Evolutionary conservation across 2,329 filamentous ascomycete species (phyloP).

Genomic region (Colletotrichum limetticola): DNA sequence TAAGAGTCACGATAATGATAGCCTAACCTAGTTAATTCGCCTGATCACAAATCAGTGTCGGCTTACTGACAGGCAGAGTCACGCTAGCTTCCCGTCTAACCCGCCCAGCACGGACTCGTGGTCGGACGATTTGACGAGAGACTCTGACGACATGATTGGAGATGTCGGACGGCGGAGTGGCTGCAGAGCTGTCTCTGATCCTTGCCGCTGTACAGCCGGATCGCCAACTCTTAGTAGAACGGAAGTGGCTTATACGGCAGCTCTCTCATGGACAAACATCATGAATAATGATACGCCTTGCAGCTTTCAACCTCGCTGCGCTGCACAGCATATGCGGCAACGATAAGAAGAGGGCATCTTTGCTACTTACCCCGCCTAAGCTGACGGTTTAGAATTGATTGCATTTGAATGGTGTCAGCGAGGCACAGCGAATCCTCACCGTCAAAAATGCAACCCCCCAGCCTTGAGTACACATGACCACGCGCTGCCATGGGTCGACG

Average conservation of each 20-base stretch:
- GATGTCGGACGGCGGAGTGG: constrained; percentile 7
- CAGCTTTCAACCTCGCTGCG: not conserved
- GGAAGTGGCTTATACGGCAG: not conserved
- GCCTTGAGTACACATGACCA: constrained; percentile 25
- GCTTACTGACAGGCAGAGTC: constrained; percentile 14
- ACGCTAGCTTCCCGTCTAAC: constrained; percentile 25
- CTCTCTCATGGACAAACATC: not conserved
- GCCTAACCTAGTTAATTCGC: constrained; percentile 2
- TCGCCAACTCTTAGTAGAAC: not conserved
- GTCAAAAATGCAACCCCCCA: constrained; percentile 14
- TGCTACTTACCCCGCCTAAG: constrained; percentile 11
- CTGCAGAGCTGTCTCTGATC: not conserved
- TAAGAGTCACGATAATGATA: constrained; percentile 18
- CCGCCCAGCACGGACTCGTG: constrained; percentile 15
- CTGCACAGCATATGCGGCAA: not conserved
- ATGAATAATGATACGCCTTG: constrained; percentile 4
- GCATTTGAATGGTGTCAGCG: not conserved
- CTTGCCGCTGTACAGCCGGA: not conserved
- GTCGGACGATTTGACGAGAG: constrained; percentile 26
- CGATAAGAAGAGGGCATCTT: constrained; percentile 18
- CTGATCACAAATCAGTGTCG: constrained; percentile 8
- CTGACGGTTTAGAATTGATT: constrained; percentile 28
- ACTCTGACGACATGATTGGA: constrained; percentile 12
- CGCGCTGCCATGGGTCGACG: not conserved
- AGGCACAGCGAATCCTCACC: constrained; percentile 21